phyloP scores from a whole-genome alignment of 768 basidiomycete genomes.

The Sarcomyxa edulis region DNA sequence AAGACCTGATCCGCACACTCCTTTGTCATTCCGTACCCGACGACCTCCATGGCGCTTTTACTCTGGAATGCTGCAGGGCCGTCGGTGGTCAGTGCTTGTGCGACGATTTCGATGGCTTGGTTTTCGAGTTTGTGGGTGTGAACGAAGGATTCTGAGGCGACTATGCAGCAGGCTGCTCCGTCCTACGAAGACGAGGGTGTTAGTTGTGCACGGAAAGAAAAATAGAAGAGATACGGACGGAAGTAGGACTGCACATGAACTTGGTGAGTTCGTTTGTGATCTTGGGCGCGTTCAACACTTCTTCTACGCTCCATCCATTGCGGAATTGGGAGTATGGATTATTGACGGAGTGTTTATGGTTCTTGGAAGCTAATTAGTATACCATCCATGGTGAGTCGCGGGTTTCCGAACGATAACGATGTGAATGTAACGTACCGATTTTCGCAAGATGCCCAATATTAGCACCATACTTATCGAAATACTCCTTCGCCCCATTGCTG shows the following conservation, averaged over 20 bases:
- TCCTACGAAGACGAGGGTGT: conserved; percentile 36
- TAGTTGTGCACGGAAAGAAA: neutral
- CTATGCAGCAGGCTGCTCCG: conserved; percentile 70
- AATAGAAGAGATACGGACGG: conserved; percentile 30
- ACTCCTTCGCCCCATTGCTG: conserved; percentile 70
- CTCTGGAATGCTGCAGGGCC: conserved; percentile 58
- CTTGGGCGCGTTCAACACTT: conserved; percentile 61
- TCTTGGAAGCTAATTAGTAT: conserved; percentile 60
- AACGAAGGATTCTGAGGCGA: conserved; percentile 79
- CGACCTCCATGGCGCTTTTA: conserved; percentile 70
- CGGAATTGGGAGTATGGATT: conserved; percentile 88
- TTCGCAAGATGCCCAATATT: conserved; percentile 63
- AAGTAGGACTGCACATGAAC: conserved; percentile 87
- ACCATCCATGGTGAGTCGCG: neutral
- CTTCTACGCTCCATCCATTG: conserved; percentile 69
- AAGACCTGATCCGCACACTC: conserved; percentile 66
- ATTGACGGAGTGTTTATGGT: conserved; percentile 74
- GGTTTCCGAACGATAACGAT: too few species aligned
- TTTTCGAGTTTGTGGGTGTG: conserved; percentile 69
- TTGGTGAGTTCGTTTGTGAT: conserved; percentile 73
- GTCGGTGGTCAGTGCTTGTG: conserved; percentile 64
- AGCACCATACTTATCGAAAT: conserved; percentile 70
- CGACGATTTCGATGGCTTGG: conserved; percentile 81
- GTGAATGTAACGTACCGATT: conserved; percentile 48
- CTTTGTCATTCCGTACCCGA: conserved; percentile 78